Evolutionary conservation across 371 early-diverging fungal genomes (phyloP).

Genomic region (Mucor piriformis): DNA sequence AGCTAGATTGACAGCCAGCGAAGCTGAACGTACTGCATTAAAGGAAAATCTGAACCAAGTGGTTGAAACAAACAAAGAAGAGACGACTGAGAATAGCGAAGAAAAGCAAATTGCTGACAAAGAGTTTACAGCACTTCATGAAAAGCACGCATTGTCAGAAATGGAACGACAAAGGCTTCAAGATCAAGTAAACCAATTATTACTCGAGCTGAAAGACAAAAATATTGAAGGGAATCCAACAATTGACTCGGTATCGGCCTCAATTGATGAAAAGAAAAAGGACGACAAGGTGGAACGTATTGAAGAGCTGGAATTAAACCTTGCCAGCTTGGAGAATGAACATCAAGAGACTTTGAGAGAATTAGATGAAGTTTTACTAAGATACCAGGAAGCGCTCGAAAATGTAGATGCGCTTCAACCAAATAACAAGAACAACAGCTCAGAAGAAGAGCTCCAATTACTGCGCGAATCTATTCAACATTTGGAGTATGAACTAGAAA

Average conservation of each 20-base stretch:
- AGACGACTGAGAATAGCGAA: constrained; percentile 8
- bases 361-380: constrained; percentile 38
- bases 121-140: constrained; percentile 11
- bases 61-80: constrained; percentile 15
- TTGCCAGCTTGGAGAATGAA: constrained; percentile 31
- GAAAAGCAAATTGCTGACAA: constrained; percentile 19
- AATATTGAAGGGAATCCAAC: background rate
- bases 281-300: constrained; percentile 24
- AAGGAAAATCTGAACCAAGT: constrained; percentile 30
- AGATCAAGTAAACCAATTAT: constrained; percentile 12
- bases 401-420: constrained; percentile 22
- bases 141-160: constrained; percentile 15
- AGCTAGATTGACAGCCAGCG: constrained; percentile 36
- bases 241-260: background rate
- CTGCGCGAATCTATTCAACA: constrained; percentile 23
- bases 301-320: constrained; percentile 20
- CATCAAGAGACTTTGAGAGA: constrained; percentile 42
- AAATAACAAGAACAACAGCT: background rate
- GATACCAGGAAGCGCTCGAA: constrained; percentile 45
- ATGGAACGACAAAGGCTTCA: constrained; percentile 17
- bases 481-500: constrained; percentile 23
- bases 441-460: constrained; percentile 18
- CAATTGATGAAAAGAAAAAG: constrained; percentile 3
- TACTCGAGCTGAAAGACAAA: constrained; percentile 5
- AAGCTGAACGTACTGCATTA: constrained; percentile 32